phyloP scores from a whole-genome alignment of 805 yeast species.

The Huiozyma naganishii region DNA sequence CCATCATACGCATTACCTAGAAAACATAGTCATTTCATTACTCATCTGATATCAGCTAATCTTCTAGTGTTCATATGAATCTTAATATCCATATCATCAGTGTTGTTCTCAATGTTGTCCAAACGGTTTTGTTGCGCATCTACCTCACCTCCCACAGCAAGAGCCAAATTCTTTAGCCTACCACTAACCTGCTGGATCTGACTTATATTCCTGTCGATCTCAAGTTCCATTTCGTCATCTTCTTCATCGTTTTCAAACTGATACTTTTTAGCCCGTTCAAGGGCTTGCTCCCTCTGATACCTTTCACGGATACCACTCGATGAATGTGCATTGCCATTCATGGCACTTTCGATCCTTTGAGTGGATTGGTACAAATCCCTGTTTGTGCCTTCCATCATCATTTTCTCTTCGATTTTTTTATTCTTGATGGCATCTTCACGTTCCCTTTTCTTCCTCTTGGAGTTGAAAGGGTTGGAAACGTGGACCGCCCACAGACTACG shows the following conservation, averaged over 20 bases:
- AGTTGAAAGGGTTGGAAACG: slow-evolving; percentile 81
- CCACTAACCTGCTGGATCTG: slow-evolving; percentile 60
- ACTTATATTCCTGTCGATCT: slow-evolving; percentile 72
- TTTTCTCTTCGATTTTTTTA: slow-evolving; percentile 51
- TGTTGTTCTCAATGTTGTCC: slow-evolving; percentile 67
- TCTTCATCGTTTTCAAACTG: slow-evolving; percentile 85
- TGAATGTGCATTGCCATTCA: slow-evolving; percentile 34
- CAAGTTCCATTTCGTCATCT: slow-evolving; percentile 87
- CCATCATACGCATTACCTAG: not conserved
- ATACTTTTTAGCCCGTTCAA: slow-evolving; percentile 51
- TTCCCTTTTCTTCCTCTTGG: slow-evolving; percentile 60
- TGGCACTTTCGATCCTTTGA: slow-evolving; percentile 54
- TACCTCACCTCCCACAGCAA: slow-evolving; percentile 65
- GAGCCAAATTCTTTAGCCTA: slow-evolving; percentile 63
- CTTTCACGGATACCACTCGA: slow-evolving; percentile 26
- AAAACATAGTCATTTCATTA: not conserved
- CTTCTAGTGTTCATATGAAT: slow-evolving; percentile 69
- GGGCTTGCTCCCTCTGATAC: slow-evolving; percentile 29
- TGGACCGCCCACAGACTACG: slow-evolving; percentile 73
- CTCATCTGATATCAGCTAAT: slow-evolving; percentile 42
- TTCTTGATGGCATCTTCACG: slow-evolving; percentile 60
- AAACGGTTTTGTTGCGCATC: slow-evolving; percentile 68
- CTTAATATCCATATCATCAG: slow-evolving; percentile 75
- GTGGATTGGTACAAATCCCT: slow-evolving; percentile 52
- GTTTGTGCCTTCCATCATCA: slow-evolving; percentile 50